Base-by-base conservation (phyloP, 495 filamentous ascomycete species). In the Hypomontagnella monticulosa region DNA sequence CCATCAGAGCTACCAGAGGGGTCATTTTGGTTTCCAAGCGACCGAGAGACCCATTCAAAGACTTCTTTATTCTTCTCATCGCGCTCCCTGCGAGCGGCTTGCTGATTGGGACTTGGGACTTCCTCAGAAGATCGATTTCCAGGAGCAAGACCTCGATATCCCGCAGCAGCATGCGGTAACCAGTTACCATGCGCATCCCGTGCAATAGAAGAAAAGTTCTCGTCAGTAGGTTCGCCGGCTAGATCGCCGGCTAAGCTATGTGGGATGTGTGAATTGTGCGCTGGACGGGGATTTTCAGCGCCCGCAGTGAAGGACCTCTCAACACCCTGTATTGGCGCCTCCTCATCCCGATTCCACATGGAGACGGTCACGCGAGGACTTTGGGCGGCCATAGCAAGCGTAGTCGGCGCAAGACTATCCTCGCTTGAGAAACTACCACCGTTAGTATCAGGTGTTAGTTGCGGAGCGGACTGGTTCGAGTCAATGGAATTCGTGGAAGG, bases 311-410 rank as follows among this genome's bases (percentile, higher is more conserved):
- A 69, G 15, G 72, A 67, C 23, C 71, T 65, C 38, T 78, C 70
- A 16, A 73, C 23, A 2, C 72, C 64, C 33, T 73, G 70, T 1
- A 74, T 61, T 3, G 70, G 70, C 2, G 47, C 54, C 9, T 67
- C 72, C 16, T 75, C 63, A 41, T 76, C 78, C 38, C 70, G 64
- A 6, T 73, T 76, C 81, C 81, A 85, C 47, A 81, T 71, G 10
- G 82, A 83, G 38, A 84, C 77, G 2, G 78, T 81, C 8, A 84
- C 75, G 11, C 76, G 78, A 2, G 81, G 82, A 57, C 82, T 85
- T 30, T 78, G 77, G 12, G 72, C 66, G 10, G 75, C 71, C 73
- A 79, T 79, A 18, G 70, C 51, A 61, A 76, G 57, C 7, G 71
- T 63, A 46, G 70, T 68, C 4, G 76, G 77, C 4, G 70, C 76